Evolutionary conservation across 164 flowering plant species (phyloP).

Genomic region (Magnolia kwangsiensis): DNA sequence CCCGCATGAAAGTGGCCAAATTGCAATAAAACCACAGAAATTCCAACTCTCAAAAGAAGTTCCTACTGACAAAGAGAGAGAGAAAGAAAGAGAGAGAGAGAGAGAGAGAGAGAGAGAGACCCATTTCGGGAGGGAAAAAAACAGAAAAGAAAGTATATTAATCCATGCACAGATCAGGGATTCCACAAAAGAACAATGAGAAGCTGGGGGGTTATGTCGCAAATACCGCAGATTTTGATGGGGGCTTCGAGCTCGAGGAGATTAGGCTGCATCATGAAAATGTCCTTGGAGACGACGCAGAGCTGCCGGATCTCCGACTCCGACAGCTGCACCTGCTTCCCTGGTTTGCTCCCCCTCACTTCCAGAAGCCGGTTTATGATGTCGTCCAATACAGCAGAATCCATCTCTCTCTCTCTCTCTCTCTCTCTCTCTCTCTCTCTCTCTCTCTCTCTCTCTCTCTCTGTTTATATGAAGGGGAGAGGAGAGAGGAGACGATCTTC

Average conservation of each 20-base stretch:
- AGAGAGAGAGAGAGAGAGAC: neutral
- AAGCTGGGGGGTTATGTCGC: neutral
- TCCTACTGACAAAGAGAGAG: too few species aligned
- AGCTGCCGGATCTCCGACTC: slow-evolving; percentile 79
- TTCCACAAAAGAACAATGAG: too few species aligned
- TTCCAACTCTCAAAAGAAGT: neutral
- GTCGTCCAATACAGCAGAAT: slow-evolving; percentile 48
- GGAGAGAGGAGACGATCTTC: slow-evolving; percentile 5
- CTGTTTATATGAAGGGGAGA: neutral
- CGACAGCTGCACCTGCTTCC: slow-evolving; percentile 75
- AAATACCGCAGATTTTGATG: slow-evolving; percentile 76
- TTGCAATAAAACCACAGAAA: neutral
- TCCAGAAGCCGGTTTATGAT: slow-evolving; percentile 56
- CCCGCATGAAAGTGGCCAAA: too few species aligned
- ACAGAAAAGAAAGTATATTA: neutral
- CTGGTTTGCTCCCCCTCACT: slow-evolving; percentile 47
- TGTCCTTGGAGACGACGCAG: slow-evolving; percentile 50
- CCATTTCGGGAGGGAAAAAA: neutral
- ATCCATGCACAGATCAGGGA: too few species aligned
- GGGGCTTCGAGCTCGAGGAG: slow-evolving; percentile 80
- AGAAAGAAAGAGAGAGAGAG: too few species aligned
- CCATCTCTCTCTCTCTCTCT: slow-evolving; percentile 34
- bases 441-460: neutral
- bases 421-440: neutral
- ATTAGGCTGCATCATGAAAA: slow-evolving; percentile 69